Percentiles rank a stretch among this genome's conserved stretches.
phyloP scores from a whole-genome alignment of 2,329 filamentous ascomycete genomes.

The Colletotrichum zoysiae region DNA sequence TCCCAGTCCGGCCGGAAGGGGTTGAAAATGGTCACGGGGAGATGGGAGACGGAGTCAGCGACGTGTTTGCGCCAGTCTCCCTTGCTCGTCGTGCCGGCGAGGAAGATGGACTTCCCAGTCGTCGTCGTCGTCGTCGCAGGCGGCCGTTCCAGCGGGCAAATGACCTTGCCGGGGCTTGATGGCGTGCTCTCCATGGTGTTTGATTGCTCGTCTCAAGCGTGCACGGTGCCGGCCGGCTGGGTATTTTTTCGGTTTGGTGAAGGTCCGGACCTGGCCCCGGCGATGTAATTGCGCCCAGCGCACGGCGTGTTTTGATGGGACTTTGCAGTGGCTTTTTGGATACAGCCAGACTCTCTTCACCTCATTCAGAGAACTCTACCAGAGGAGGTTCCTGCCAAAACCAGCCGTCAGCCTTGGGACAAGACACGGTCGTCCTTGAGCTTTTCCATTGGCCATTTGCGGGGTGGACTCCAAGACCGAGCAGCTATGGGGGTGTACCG shows the following conservation, averaged over 20 bases:
- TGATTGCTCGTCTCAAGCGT: background rate
- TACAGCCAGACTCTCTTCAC: background rate
- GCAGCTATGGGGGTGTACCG: background rate
- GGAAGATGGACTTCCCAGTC: conserved; percentile 60
- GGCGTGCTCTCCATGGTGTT: conserved; percentile 1
- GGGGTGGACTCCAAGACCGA: background rate
- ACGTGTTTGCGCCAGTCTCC: conserved; percentile 64
- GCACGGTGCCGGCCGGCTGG: background rate
- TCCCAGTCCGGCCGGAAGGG: conserved; percentile 71
- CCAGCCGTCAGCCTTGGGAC: conserved; percentile 18
- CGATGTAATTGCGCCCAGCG: background rate
- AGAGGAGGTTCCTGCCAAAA: background rate
- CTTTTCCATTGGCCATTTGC: conserved; percentile 14
- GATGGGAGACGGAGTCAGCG: conserved; percentile 53
- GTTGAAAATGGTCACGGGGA: conserved; percentile 68
- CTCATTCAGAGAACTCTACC: background rate
- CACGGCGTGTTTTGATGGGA: background rate
- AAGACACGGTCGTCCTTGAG: conserved; percentile 1
- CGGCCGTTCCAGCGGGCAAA: conserved; percentile 19
- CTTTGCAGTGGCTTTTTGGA: background rate
- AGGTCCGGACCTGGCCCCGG: background rate
- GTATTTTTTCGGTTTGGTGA: background rate
- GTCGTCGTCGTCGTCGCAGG: background rate
- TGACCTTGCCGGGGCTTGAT: conserved; percentile 43
- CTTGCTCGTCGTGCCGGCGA: conserved; percentile 68